Percentiles rank a stretch among this genome's conserved stretches.
phyloP scores from a whole-genome alignment of 78 protist genomes.

The Planoprotostelium fungivorum region DNA sequence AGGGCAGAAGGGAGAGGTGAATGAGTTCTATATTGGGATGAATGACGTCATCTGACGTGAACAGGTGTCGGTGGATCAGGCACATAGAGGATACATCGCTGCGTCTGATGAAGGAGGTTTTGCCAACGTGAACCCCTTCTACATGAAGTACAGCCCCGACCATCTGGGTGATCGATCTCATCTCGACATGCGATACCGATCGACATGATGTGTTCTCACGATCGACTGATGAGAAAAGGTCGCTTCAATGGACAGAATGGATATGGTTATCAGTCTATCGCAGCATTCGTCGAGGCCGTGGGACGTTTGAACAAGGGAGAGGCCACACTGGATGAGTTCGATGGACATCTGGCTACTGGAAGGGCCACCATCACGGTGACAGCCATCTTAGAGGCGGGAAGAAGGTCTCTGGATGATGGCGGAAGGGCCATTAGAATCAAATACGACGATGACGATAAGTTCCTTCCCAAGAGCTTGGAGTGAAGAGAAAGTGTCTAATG shows the following conservation, averaged over 20 bases:
- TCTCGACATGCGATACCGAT: no score
- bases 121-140: slow-evolving; percentile 33
- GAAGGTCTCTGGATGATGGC: slow-evolving; percentile 14
- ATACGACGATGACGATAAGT: neutral
- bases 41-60: neutral
- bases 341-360: slow-evolving; percentile 7
- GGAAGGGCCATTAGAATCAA: neutral
- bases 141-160: slow-evolving; percentile 24
- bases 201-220: no score
- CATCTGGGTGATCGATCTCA: neutral
- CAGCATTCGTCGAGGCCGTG: slow-evolving; percentile 23
- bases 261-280: slow-evolving; percentile 47
- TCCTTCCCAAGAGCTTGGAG: neutral
- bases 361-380: slow-evolving; percentile 10
- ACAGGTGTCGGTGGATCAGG: slow-evolving; percentile 31
- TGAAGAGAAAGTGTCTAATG: no score
- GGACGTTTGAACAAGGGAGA: neutral
- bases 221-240: no score
- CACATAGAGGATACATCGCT: slow-evolving; percentile 33
- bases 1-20: slow-evolving; percentile 26
- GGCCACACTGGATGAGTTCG: slow-evolving; percentile 2
- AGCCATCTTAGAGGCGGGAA: slow-evolving; percentile 46
- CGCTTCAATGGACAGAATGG: slow-evolving; percentile 31
- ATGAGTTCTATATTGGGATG: neutral
- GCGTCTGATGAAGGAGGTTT: slow-evolving; percentile 17